Evolutionary conservation across 257 asterid species (phyloP).

Genomic region (Solanum lignicaule): DNA sequence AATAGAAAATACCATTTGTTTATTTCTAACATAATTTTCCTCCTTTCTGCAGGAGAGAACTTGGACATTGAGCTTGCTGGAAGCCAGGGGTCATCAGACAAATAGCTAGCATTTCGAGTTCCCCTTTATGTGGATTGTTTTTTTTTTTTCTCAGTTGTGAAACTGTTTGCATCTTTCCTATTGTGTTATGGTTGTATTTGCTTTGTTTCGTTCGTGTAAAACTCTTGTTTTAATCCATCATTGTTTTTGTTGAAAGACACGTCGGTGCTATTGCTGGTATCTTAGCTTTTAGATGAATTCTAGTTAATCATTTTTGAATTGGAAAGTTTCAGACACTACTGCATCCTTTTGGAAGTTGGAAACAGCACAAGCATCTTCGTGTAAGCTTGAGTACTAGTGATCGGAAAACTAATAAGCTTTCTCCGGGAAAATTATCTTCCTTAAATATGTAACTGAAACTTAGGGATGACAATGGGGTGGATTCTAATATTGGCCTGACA

Average conservation of each 20-base stretch:
- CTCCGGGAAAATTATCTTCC: too few relatives aligned
- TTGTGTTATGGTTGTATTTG: not conserved
- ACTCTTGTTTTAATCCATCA: not conserved
- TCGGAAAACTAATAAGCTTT: too few relatives aligned
- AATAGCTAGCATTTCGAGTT: not conserved
- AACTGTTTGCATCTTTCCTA: not conserved
- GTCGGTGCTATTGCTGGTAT: too few relatives aligned
- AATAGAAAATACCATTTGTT: not conserved
- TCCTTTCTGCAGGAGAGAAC: not conserved
- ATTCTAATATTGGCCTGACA: too few relatives aligned
- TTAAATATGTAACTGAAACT: too few relatives aligned
- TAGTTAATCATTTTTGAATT: too few relatives aligned
- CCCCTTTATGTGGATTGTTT: not conserved
- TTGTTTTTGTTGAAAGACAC: not conserved
- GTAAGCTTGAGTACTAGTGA: too few relatives aligned
- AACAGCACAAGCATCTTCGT: not conserved
- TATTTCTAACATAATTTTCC: not conserved
- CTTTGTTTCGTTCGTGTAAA: not conserved
- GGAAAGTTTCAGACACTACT: not conserved
- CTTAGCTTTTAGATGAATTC: too few relatives aligned
- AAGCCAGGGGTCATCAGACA: not conserved
- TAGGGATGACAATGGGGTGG: too few relatives aligned
- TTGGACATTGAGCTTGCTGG: not conserved
- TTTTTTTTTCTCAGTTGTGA: not conserved
- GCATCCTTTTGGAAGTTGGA: not conserved